Evolutionary conservation across 2,329 filamentous ascomycete species (phyloP), one percentile per base, ranked within the genome.

Genomic region (Calonectria leucothoes): DNA sequence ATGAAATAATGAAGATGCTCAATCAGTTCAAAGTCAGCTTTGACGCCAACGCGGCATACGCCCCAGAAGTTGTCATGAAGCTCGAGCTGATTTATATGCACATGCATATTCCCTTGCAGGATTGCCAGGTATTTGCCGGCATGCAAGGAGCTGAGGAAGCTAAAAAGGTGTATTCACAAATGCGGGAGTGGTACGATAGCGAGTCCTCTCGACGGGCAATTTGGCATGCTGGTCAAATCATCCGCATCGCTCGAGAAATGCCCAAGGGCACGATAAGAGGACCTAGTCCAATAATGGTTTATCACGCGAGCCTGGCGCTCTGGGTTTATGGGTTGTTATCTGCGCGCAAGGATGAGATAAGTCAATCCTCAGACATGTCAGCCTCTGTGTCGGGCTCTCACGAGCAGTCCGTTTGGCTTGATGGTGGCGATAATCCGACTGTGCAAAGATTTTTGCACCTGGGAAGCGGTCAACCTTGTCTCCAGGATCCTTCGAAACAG

Each of bases 221-320:
- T 25, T 68, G 66, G 66, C 37, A 68, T 29, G 66, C 66, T 5
- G 66, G 66, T 20, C 66, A 68, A 42, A 59, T 68, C 25, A 57
- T 68, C 20, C 66, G 66, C 3, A 37, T 59, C 2, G 51, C 66
- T 10, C 33, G 51, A 27, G 48, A 29, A 15, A 45, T 59, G 37
- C 51, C 66, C 0, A 31, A 35, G 27, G 51, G 35, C n/a, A 33
- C 49, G 8, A 42, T 68, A 25, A n/a, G 51, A 49, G 66, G 66
- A 8, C 66, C 66, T 11, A 12, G 27, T 6, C 35, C 66, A 12
- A 45, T 68, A 8, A 68, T 68, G 51, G 15, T 68, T 0, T 68
- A 68, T 29, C 66, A 68, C n/a, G 35, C 66, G n/a, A 59, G 66
- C 12, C 20, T 68, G 6, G 66, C 51, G 12, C 37, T 68, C 15